Evolutionary conservation across 208 protist species (phyloP), one percentile per base, ranked within the genome.

Genomic region (Trypanosomatidae sp.): DNA sequence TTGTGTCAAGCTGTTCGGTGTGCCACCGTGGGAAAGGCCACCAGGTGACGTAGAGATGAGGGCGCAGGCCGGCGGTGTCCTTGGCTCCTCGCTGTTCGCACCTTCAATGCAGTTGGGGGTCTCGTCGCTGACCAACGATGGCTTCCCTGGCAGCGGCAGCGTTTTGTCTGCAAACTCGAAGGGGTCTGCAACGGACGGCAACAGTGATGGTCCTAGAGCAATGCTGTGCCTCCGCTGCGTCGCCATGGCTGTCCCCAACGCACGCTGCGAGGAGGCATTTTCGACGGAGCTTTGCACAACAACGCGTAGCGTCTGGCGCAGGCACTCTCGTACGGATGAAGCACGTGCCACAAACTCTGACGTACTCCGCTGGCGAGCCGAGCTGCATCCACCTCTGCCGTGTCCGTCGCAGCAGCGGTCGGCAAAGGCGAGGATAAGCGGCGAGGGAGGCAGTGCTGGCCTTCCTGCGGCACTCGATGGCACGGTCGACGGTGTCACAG

Each of bases 381-480:
- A 19, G 36, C 19, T 5, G 6, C 30, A 36, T 13, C 12, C 28
- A 25, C 36, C 53, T n/a, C 1, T 8, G 17, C 44, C 19, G 49
- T 59, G 64, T 3, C 28, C 64, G 15, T 67, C 60, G 66, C 78
- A 85, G 46, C 66, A 78, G 52, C 87, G 84, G 39, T 82, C 78
- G 50, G 87, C 82, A 46, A 91, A 91, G 49, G 87, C 84, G 28
- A 89, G 56, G 7, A 91, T 74, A 44, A 86, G 85, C 46, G 71
- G 46, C 28, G 75, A 33, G 53, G 52, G 15, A 22, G 39, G 58
- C 19, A 46, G 46, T 53, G 17, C 46, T 50, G 15, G 7, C 66
- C 47, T 44, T 60, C 49, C 33, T 17, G n/a, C 41, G 30, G 5
- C 39, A 19, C 28, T 9, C 28, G 43, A 36, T 15, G 41, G 10